A percentile compares a stretch with the other conserved stretches of the same genome.
Conservation (phyloP, 257 asterid species). For the Nicotiana tomentosiformis region DNA sequence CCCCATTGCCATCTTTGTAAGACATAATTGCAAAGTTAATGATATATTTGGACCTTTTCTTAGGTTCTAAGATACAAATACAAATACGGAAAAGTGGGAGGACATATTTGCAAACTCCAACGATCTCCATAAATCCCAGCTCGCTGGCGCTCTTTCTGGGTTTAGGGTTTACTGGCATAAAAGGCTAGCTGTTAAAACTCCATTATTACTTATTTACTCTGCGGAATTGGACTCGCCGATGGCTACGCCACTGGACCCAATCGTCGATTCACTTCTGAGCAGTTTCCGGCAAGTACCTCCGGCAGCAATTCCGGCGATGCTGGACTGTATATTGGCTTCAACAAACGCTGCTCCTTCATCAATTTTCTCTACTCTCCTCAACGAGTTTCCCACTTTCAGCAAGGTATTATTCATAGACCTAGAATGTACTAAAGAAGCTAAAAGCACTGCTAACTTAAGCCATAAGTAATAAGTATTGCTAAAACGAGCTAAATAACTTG, state of each 20-base stretch:
- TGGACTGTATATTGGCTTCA: conserved; percentile 72
- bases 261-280: conserved; percentile 43
- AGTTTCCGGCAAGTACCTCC: conserved; percentile 78
- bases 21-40: not conserved
- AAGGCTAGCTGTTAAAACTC: not conserved
- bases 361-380: conserved; percentile 44
- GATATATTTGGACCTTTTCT: not conserved
- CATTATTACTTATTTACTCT: not conserved
- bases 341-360: conserved; percentile 52
- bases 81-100: not conserved
- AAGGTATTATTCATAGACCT: conserved; percentile 30
- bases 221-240: not conserved
- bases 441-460: no score
- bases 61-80: not conserved
- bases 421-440: no score
- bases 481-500: no score
- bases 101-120: not conserved
- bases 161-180: conserved; percentile 15
- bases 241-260: conserved; percentile 34
- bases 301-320: conserved; percentile 60
- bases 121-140: not conserved
- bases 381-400: conserved; percentile 44
- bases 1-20: not conserved
- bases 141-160: not conserved
- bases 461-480: no score